These are phyloP conservation scores for Cutaneotrichosporon sp. DNA, from an alignment of 1,284 basidiomycete genomes.

Conservation along the genomic window DNA sequence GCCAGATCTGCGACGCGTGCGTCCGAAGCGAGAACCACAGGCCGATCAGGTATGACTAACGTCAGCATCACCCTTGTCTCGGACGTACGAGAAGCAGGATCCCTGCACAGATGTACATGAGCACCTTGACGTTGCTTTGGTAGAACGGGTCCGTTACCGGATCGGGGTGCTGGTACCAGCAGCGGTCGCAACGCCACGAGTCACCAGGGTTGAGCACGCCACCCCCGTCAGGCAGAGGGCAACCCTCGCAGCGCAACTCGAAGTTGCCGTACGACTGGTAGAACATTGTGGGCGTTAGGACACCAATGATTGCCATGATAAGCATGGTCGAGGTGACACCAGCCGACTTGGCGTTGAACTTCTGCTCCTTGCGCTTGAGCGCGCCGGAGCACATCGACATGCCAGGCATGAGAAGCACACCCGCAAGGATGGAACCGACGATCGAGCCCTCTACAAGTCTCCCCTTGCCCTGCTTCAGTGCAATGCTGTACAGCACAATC, in stretches of 20 bases:
- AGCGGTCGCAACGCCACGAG: conserved; percentile 85
- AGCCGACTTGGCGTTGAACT: conserved; percentile 96
- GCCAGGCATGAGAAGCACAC: conserved; percentile 95
- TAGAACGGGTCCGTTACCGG: conserved; percentile 94
- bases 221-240: conserved; percentile 59
- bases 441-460: conserved; percentile 95
- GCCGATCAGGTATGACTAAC: conserved; percentile 90
- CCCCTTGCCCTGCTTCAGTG: conserved; percentile 83
- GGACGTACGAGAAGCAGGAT: conserved; percentile 80
- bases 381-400: conserved; percentile 96
- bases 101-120: conserved; percentile 92
- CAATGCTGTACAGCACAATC: conserved; percentile 89
- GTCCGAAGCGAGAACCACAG: conserved; percentile 99
- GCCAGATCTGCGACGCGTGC: conserved; percentile 98
- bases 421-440: conserved; percentile 89
- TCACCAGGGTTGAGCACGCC: conserved; percentile 46
- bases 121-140: conserved; percentile 83
- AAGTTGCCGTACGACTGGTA: conserved; percentile 99
- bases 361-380: conserved; percentile 86
- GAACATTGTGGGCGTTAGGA: conserved; percentile 91
- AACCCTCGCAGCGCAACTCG: conserved; percentile 87
- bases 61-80: not conserved
- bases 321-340: conserved; percentile 99
- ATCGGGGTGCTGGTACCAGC: conserved; percentile 93
- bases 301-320: conserved; percentile 99